phyloP scores from a whole-genome alignment of 257 asterid species.

The Solanum etuberosum region DNA sequence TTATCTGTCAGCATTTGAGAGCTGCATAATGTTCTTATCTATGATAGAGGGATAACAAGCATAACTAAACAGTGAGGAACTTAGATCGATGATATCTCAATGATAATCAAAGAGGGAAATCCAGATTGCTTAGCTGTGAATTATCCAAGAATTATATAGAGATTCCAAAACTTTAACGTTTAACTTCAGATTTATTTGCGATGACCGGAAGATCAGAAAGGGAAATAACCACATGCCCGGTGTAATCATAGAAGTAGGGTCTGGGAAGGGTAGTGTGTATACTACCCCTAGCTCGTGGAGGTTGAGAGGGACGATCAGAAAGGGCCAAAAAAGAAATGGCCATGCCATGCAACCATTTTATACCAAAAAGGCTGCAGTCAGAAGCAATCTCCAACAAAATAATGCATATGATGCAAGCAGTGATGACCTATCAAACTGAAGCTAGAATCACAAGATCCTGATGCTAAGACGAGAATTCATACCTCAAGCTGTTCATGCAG shows the following conservation, averaged over 20 bases:
- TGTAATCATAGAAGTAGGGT: not conserved
- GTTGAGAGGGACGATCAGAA: not conserved
- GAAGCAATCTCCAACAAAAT: not conserved
- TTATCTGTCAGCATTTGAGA: not conserved
- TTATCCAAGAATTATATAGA: not conserved
- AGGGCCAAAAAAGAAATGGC: not conserved
- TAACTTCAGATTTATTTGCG: not conserved
- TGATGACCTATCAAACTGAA: not conserved
- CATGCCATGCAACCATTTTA: not conserved
- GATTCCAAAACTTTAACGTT: not conserved
- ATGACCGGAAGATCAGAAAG: not conserved
- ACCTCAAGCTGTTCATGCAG: conserved; percentile 17
- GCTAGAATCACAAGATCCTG: not conserved
- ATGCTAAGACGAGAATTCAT: not conserved
- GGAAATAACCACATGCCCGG: not conserved
- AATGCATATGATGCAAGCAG: not conserved
- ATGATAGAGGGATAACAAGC: not conserved
- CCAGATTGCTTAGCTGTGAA: not conserved
- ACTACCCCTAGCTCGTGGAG: not conserved
- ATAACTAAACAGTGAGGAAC: not conserved
- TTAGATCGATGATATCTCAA: not conserved
- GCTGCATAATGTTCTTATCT: not conserved
- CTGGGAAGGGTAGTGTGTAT: not conserved
- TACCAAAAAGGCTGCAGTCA: not conserved
- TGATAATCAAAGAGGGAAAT: not conserved